Percentiles rank a stretch among this genome's conserved stretches.
These are phyloP conservation scores for Apophysomyces elegans DNA, from an alignment of 371 early-diverging fungal genomes.

Conservation along the genomic window DNA sequence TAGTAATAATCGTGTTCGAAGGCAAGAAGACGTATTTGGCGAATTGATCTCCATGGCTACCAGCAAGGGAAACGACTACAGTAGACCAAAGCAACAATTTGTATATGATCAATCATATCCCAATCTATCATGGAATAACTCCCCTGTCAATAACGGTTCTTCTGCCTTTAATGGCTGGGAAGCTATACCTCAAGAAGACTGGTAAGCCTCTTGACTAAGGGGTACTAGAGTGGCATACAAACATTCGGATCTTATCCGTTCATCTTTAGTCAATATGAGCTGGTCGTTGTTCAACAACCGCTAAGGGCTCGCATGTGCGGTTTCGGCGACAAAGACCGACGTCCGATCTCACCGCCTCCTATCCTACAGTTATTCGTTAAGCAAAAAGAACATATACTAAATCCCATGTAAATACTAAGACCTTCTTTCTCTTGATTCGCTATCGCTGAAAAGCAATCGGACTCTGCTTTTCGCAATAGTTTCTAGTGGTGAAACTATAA, in stretches of 20 bases:
- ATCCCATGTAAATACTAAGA: conserved; percentile 17
- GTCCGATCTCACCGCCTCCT: conserved; percentile 74
- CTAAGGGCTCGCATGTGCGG: conserved; percentile 71
- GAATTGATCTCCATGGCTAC: conserved; percentile 8
- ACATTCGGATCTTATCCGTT: conserved; percentile 4
- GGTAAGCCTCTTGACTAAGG: conserved; percentile 2
- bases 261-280: conserved; percentile 5
- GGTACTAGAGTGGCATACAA: not conserved
- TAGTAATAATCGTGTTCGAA: not conserved
- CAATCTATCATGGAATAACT: not conserved
- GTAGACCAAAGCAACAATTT: not conserved
- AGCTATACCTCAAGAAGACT: not conserved
- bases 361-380: conserved; percentile 54
- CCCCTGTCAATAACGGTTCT: not conserved
- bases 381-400: conserved; percentile 18
- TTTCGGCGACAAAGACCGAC: conserved; percentile 73
- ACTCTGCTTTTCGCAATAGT: not conserved
- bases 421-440: not conserved
- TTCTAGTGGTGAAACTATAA: not conserved
- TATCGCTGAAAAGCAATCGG: not conserved
- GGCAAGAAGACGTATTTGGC: conserved; percentile 4
- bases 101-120: not conserved
- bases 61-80: not conserved
- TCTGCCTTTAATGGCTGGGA: not conserved
- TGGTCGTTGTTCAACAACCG: conserved; percentile 67